Evolutionary conservation across 2,329 filamentous ascomycete genomes (phyloP), one percentile per base, ranked within the genome.

Genomic region (Periconia macrospinosa): DNA sequence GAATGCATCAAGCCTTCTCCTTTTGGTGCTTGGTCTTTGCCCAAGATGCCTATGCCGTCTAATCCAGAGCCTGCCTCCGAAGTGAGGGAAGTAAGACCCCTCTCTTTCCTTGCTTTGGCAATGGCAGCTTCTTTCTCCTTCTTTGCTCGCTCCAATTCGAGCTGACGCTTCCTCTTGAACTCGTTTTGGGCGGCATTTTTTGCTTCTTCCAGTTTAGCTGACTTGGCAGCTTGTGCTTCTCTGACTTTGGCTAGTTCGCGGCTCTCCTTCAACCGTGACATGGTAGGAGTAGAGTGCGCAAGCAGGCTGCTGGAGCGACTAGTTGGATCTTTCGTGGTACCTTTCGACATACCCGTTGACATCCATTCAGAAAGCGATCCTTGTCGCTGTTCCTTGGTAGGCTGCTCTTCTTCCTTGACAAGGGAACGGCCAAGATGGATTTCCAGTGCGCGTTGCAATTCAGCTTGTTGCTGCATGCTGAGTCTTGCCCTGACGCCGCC

Each of bases 1-100:
- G 84, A 87, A 41, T 97, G 90, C 91, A 97, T 96, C 72, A 97
- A 91, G 59, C 93, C 91, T 67, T 88, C 89, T 58, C 89, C 89
- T 57, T 83, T 82, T 1, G 84, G 83, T 2, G 84, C 82, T 66
- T 93, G 89, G 50, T 94, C 91, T 74, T 93, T 94, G 54, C 90
- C 91, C 52, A 84, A 79, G 1, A 92, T 79, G 35, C 89, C 84
- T 47, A 95, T 81, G 23, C 87, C 87, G 57, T 84, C 82, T 10
- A 94, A 76, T 18, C 89, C 91, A 54, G 91, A 94, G 2, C 91
- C 91, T 69, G 92, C 90, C 54, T 90, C 88, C 9, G 83, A 77
- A n/a, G 86, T 86, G 30, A 83, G 80, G 45, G 78, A 72, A 20
- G 76, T 62, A 69, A 61, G 81, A 76, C 54, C 81, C 78, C 69